Conservation (phyloP, 257 asterid species). For the Capsicum baccatum region DNA sequence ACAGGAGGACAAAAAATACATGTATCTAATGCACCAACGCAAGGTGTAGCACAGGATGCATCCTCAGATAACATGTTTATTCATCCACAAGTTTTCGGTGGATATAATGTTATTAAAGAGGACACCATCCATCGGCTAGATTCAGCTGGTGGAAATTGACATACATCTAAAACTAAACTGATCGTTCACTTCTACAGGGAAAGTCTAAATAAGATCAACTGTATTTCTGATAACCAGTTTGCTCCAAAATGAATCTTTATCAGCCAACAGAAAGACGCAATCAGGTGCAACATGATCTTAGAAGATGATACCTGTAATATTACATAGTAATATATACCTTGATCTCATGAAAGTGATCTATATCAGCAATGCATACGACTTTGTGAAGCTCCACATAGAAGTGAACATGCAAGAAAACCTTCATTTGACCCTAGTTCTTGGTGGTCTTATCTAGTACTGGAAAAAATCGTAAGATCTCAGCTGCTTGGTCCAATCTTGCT, state of each 20-base stretch:
- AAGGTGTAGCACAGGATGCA: too few relatives aligned
- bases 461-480: conserved; percentile 62
- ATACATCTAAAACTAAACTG: too few relatives aligned
- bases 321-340: background rate
- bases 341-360: background rate
- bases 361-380: background rate
- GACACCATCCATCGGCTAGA: too few relatives aligned
- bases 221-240: background rate
- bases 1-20: too few relatives aligned
- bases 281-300: conserved; percentile 1
- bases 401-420: background rate
- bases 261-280: conserved; percentile 16
- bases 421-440: too few relatives aligned
- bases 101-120: too few relatives aligned
- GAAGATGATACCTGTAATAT: background rate
- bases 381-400: conserved; percentile 1
- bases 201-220: too few relatives aligned
- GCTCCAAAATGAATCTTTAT: conserved; percentile 6
- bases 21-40: too few relatives aligned
- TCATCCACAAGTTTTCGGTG: too few relatives aligned
- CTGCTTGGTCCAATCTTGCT: conserved; percentile 67
- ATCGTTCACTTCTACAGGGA: too few relatives aligned
- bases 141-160: too few relatives aligned
- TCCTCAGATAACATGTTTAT: too few relatives aligned
- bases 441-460: conserved; percentile 51